Conservation (phyloP, 2,329 filamentous ascomycete species). For the Venturia effusa region DNA sequence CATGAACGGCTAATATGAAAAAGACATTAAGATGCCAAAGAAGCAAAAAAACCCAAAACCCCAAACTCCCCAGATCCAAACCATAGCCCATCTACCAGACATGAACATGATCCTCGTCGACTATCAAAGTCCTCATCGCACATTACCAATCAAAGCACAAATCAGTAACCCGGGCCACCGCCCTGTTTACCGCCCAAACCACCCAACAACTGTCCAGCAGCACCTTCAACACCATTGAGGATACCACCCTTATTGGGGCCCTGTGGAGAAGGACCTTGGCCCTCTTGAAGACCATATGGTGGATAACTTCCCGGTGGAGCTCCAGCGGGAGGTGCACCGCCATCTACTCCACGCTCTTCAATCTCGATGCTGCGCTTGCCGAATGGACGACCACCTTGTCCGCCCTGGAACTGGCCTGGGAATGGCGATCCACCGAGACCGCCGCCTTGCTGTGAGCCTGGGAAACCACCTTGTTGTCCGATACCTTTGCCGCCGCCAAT, state of each 20-base stretch:
- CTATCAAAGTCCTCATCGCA: background rate
- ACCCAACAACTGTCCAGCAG: background rate
- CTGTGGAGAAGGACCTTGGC: background rate
- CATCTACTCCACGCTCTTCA: background rate
- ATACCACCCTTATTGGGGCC: background rate
- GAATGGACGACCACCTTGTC: background rate
- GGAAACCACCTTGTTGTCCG: background rate
- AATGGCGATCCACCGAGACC: background rate
- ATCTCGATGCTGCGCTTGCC: background rate
- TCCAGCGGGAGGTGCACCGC: background rate
- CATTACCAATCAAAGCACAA: background rate
- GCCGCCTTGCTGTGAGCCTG: background rate
- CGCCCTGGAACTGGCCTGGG: background rate
- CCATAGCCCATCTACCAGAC: background rate
- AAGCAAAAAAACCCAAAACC: too few species aligned
- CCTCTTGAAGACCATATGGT: background rate
- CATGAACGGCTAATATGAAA: background rate
- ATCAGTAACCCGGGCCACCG: background rate
- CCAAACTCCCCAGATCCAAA: background rate
- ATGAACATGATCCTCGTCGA: background rate
- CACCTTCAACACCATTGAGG: background rate
- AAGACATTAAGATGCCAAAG: background rate
- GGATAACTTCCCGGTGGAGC: background rate
- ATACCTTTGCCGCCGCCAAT: too few species aligned
- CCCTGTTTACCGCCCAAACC: background rate